Evolutionary conservation across 345 rosid genomes (phyloP), one percentile per base, ranked within the genome.

Genomic region (Sonneratia caseolaris): DNA sequence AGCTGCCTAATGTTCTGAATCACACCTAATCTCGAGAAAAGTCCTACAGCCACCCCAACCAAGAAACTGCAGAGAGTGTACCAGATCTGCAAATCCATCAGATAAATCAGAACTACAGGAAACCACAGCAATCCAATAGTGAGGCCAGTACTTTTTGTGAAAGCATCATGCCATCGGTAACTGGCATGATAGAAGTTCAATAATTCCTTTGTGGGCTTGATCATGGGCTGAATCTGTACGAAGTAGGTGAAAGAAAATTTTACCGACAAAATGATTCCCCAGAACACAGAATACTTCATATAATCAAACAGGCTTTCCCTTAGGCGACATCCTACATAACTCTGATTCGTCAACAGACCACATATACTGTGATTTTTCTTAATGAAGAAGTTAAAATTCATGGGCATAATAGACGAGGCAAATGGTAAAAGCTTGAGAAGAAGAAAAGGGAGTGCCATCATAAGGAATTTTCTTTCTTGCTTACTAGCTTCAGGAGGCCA

Each of bases 41-140:
- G 76, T 42, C 97, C 97, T 45, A 89, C 92, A 40, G 79, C 73
- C 48, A 90, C 98, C 59, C 98, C 97, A 64, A 86, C 90, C 64
- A 93, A 77, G 11, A 97, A 89, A n/a, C 96, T 91, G 57, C 49
- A 93, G 43, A 72, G 68, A 0, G 80, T 45, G 56, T 89, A 93
- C 97, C 97, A 93, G 73, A 93, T 90, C 86, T 91, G 96, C 78
- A 93, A 75, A 84, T 93, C 98, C 98, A 93, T 85, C 70, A 89
- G 74, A 71, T 93, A 93, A 70, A 89, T 88, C 74, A 86, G 78
- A 73, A 86, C 85, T 73, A 91, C 91, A 6, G 98, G 96, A 72
- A 86, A 72, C 96, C 98, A 93, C 70, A 93, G 66, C 71, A 91
- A 79, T 57, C 80, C 79, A 22, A 91, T 93, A 35, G 91, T 85